phyloP scores from a whole-genome alignment of 352 stramenopile genomes.

The Phytophthora cryptogea region DNA sequence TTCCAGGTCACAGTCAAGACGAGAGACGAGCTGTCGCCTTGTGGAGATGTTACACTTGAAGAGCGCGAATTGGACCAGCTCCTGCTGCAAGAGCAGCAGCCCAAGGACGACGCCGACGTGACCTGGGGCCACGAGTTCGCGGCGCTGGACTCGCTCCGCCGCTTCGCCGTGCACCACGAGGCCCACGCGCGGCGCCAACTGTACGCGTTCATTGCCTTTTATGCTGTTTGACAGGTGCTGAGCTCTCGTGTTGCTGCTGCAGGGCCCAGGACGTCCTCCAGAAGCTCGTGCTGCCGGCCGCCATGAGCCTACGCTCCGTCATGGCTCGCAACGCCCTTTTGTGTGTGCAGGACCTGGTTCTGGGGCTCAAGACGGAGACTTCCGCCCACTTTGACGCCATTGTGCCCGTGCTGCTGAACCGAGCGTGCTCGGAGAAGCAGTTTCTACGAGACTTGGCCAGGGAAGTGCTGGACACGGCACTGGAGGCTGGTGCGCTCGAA shows the following conservation, averaged over 20 bases:
- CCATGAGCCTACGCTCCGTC: conserved; percentile 60
- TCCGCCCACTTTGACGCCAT: conserved; percentile 45
- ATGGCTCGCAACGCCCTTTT: conserved; percentile 71
- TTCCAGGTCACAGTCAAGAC: conserved; percentile 61
- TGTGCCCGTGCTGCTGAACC: conserved; percentile 57
- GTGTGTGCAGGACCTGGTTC: conserved; percentile 65
- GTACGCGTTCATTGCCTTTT: conserved; percentile 19
- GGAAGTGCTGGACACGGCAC: conserved; percentile 52
- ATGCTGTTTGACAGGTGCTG: background rate
- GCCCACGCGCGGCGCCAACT: conserved; percentile 33
- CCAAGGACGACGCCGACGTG: conserved; percentile 22
- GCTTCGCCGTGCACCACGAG: conserved; percentile 45
- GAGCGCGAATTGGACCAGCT: conserved; percentile 30
- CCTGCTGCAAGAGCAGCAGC: conserved; percentile 26
- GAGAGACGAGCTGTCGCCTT: conserved; percentile 49
- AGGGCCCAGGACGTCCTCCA: conserved; percentile 30
- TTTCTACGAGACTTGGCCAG: conserved; percentile 70
- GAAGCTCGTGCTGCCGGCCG: conserved; percentile 58
- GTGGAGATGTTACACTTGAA: conserved; percentile 37
- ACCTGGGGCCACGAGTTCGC: conserved; percentile 49
- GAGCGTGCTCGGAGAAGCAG: conserved; percentile 70
- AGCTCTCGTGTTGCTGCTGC: conserved; percentile 2
- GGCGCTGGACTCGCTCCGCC: conserved; percentile 48
- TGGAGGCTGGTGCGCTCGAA: conserved; percentile 34
- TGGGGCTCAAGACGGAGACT: conserved; percentile 32